These are phyloP conservation scores for Onygena corvina DNA, from an alignment of 2,329 filamentous ascomycete species.

Conservation along the genomic window DNA sequence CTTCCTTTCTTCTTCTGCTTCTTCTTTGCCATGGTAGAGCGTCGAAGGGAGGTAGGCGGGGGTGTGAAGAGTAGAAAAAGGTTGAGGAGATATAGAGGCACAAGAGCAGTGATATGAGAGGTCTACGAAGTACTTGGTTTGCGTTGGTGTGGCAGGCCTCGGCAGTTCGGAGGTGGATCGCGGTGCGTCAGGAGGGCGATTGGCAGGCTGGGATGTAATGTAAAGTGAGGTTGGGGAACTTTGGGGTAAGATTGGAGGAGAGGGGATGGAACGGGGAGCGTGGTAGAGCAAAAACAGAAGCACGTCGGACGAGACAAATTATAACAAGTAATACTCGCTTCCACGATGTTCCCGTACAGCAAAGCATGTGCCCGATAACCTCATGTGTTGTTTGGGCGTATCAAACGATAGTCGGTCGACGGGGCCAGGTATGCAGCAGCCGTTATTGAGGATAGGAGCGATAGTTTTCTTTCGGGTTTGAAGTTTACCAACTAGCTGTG, in stretches of 20 bases:
- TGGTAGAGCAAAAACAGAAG: constrained; percentile 1
- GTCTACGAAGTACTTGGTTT: too few species aligned
- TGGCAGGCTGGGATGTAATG: not conserved
- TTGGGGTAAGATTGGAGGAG: constrained; percentile 5
- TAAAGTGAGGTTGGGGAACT: constrained; percentile 1
- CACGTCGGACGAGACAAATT: constrained; percentile 4
- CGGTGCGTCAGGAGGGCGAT: not conserved
- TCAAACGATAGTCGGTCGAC: constrained; percentile 6
- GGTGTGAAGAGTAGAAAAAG: constrained; percentile 6
- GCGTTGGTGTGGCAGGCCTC: constrained; percentile 13
- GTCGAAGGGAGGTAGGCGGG: not conserved
- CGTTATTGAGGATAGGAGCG: constrained; percentile 3
- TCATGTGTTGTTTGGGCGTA: not conserved
- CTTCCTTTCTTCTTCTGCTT: constrained; percentile 27
- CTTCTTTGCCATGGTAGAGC: constrained; percentile 25
- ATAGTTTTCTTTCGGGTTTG: constrained; percentile 6
- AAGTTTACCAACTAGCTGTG: constrained; percentile 26
- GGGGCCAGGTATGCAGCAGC: not conserved
- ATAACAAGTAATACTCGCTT: constrained; percentile 4
- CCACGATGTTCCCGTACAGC: not conserved
- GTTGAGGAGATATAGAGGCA: constrained; percentile 8
- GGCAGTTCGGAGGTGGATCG: constrained; percentile 9
- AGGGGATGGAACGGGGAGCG: not conserved
- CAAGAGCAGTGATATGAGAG: constrained; percentile 10
- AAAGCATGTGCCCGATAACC: constrained; percentile 7